Conservation (phyloP, 164 flowering plant genomes). For the Magnolia changhungtana region DNA sequence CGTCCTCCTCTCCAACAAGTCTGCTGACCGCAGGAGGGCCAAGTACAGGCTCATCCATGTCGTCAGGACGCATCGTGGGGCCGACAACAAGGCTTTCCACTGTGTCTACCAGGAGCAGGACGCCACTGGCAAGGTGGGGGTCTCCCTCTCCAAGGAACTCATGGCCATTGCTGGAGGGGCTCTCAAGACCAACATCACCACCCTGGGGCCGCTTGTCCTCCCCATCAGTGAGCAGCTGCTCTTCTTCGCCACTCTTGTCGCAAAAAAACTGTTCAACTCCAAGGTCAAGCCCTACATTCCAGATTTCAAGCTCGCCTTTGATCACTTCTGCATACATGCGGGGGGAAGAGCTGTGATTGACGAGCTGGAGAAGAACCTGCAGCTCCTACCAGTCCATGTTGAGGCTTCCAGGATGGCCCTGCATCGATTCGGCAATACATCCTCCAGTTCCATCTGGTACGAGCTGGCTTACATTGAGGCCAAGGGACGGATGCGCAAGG, state of each 20-base stretch:
- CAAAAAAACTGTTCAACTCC: slow-evolving; percentile 44
- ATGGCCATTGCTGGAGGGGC: slow-evolving; percentile 79
- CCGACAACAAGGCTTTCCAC: slow-evolving; percentile 63
- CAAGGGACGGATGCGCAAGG: slow-evolving; percentile 64
- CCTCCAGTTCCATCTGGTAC: slow-evolving; percentile 87
- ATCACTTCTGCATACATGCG: slow-evolving; percentile 85
- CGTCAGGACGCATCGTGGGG: slow-evolving; percentile 72
- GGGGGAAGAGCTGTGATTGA: slow-evolving; percentile 89
- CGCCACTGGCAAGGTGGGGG: slow-evolving; percentile 58
- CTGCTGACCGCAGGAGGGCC: slow-evolving; percentile 40
- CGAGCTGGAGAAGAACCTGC: slow-evolving; percentile 81
- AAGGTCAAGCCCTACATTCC: slow-evolving; percentile 82
- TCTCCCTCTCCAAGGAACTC: slow-evolving; percentile 69
- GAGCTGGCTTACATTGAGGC: slow-evolving; percentile 78
- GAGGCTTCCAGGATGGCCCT: slow-evolving; percentile 82
- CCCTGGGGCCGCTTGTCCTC: slow-evolving; percentile 70
- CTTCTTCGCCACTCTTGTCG: slow-evolving; percentile 55
- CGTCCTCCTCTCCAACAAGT: slow-evolving; percentile 57
- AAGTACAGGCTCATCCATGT: slow-evolving; percentile 72
- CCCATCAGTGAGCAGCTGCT: slow-evolving; percentile 75
- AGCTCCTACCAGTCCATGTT: slow-evolving; percentile 51
- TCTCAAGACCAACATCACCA: slow-evolving; percentile 70
- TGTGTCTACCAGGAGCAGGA: slow-evolving; percentile 86
- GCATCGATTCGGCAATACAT: slow-evolving; percentile 75
- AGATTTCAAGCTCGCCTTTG: slow-evolving; percentile 79